phyloP scores from a whole-genome alignment of 2,329 filamentous ascomycete species.

The Penicillium sp. region DNA sequence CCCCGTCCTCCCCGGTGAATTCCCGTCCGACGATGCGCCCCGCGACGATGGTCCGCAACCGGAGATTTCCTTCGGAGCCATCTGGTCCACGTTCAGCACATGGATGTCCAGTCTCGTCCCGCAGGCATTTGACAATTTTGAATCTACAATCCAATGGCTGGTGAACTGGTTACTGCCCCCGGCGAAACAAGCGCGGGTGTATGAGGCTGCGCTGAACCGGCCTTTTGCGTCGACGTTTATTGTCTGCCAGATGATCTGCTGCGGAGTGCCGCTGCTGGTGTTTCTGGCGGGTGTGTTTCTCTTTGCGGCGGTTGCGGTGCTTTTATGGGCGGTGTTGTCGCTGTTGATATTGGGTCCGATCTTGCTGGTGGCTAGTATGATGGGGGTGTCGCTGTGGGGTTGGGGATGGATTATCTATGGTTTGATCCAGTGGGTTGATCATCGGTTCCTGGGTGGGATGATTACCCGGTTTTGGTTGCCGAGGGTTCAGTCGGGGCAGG shows the following conservation, averaged over 20 bases:
- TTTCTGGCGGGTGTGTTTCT: constrained; percentile 31
- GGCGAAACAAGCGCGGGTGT: constrained; percentile 25
- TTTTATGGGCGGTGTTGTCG: constrained; percentile 30
- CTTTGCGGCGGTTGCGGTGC: constrained; percentile 29
- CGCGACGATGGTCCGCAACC: constrained; percentile 13
- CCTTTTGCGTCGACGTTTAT: constrained; percentile 32
- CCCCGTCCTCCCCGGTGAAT: constrained; percentile 23
- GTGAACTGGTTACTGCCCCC: constrained; percentile 25
- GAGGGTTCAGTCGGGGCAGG: constrained; percentile 3
- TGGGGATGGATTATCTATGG: constrained; percentile 29
- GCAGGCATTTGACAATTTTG: constrained; percentile 25
- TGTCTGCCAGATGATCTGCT: constrained; percentile 31
- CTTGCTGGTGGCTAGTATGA: constrained; percentile 26
- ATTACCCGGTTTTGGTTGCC: constrained; percentile 23
- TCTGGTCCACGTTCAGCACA: constrained; percentile 13
- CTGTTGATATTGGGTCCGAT: constrained; percentile 30
- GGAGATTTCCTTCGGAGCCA: constrained; percentile 15
- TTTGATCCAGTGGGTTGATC: constrained; percentile 24
- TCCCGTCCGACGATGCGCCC: constrained; percentile 21
- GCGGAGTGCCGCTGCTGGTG: constrained; percentile 31
- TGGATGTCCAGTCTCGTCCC: constrained; percentile 22
- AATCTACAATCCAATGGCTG: constrained; percentile 20
- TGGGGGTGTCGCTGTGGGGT: constrained; percentile 28
- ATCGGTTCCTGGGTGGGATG: constrained; percentile 22
- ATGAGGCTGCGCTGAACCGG: constrained; percentile 25